A percentile compares a stretch with the other conserved stretches of the same genome.
Conservation (phyloP, 2,329 filamentous ascomycete genomes). For the Xylariaceae sp. region DNA sequence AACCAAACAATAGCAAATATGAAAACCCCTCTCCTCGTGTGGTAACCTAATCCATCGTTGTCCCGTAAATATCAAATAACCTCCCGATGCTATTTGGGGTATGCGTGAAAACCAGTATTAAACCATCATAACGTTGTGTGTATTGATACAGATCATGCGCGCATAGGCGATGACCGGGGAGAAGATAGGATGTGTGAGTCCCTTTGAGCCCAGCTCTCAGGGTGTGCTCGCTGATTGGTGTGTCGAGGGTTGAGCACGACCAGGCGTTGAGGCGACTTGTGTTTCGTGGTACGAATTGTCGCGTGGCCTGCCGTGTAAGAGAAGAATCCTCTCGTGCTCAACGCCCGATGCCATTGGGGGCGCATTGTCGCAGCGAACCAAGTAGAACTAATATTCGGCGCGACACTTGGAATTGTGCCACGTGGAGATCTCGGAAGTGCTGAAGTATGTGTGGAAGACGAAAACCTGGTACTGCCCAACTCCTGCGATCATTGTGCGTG, state of each 20-base stretch:
- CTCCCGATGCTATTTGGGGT: slow-evolving; percentile 19
- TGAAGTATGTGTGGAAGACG: slow-evolving; percentile 20
- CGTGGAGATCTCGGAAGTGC: slow-evolving; percentile 17
- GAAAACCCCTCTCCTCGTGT: slow-evolving; percentile 8
- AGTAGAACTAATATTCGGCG: slow-evolving; percentile 18
- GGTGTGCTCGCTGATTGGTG: slow-evolving; percentile 10
- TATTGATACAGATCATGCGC: slow-evolving; percentile 26
- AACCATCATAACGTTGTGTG: slow-evolving; percentile 18
- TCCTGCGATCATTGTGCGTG: slow-evolving; percentile 19
- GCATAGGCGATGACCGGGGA: slow-evolving; percentile 18
- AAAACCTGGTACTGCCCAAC: slow-evolving; percentile 19
- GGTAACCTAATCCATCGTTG: slow-evolving; percentile 20
- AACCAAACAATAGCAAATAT: slow-evolving; percentile 11
- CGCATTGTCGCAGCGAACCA: slow-evolving; percentile 8
- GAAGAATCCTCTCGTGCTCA: slow-evolving; percentile 1
- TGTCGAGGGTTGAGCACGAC: slow-evolving; percentile 1
- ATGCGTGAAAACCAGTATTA: slow-evolving; percentile 22
- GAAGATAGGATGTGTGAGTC: slow-evolving; percentile 18
- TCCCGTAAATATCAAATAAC: slow-evolving; percentile 20
- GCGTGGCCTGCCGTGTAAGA: slow-evolving; percentile 1
- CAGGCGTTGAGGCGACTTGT: background rate
- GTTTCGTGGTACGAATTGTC: background rate
- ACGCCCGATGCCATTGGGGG: slow-evolving; percentile 4
- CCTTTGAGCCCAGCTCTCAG: slow-evolving; percentile 29
- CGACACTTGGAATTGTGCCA: slow-evolving; percentile 14